Conservation (phyloP, 768 basidiomycete species). For the Termitomyces sp. region DNA sequence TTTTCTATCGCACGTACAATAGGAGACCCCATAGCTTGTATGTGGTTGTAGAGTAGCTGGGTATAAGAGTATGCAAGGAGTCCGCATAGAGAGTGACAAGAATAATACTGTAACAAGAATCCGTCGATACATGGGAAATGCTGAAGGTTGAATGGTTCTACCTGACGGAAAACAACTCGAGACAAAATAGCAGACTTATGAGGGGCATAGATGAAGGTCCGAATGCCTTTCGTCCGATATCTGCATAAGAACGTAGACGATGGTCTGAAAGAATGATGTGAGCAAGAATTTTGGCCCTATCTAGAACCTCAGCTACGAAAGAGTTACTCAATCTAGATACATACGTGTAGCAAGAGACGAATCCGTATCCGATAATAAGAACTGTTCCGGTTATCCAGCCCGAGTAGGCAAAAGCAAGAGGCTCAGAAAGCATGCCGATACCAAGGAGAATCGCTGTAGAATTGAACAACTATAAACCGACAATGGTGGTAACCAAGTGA, state of each 20-base stretch:
- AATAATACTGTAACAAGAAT: slow-evolving; percentile 50
- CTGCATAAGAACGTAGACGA: slow-evolving; percentile 75
- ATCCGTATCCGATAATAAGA: slow-evolving; percentile 72
- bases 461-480: slow-evolving; percentile 69
- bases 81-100: slow-evolving; percentile 90
- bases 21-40: slow-evolving; percentile 75
- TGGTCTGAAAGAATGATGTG: slow-evolving; percentile 66
- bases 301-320: not conserved
- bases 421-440: slow-evolving; percentile 85
- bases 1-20: slow-evolving; percentile 41
- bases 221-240: slow-evolving; percentile 87
- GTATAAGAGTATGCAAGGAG: slow-evolving; percentile 70
- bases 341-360: slow-evolving; percentile 85
- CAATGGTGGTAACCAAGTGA: slow-evolving; percentile 1
- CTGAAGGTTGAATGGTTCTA: slow-evolving; percentile 21
- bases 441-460: slow-evolving; percentile 82
- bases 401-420: slow-evolving; percentile 86
- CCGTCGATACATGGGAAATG: not conserved
- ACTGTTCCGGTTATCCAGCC: slow-evolving; percentile 81
- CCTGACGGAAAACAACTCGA: slow-evolving; percentile 85
- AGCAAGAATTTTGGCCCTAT: slow-evolving; percentile 84
- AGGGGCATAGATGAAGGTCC: slow-evolving; percentile 63
- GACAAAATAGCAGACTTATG: slow-evolving; percentile 72
- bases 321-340: slow-evolving; percentile 20
- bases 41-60: slow-evolving; percentile 55